Conservation (phyloP, 768 basidiomycete species). For the Chalciporus pseudorubinellus region DNA sequence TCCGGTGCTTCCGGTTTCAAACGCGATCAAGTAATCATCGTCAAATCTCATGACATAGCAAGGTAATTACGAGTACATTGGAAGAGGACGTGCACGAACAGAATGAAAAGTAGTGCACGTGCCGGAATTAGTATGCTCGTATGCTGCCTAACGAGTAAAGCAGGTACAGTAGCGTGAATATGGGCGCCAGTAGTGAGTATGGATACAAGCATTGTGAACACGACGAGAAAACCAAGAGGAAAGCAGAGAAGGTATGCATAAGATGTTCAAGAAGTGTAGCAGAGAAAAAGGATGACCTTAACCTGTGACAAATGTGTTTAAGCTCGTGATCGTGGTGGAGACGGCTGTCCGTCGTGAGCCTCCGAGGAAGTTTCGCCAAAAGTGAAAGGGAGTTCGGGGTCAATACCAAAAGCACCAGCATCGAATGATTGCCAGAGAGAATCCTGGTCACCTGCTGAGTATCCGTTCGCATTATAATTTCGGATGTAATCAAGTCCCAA, state of each 20-base stretch:
- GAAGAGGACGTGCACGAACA: constrained; percentile 7
- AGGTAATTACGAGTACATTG: constrained; percentile 3
- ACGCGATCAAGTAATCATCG: no score
- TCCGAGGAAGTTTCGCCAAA: constrained; percentile 37
- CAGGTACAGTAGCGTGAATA: constrained; percentile 25
- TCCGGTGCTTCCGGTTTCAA: no score
- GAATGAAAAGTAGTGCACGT: not conserved
- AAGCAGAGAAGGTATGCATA: constrained; percentile 13
- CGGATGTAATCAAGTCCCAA: constrained; percentile 80
- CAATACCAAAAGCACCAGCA: constrained; percentile 67
- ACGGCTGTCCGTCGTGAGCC: constrained; percentile 29
- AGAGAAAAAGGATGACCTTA: not conserved
- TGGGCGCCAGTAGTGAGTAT: constrained; percentile 24
- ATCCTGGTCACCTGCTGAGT: constrained; percentile 38
- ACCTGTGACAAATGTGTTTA: constrained; percentile 8
- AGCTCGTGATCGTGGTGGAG: constrained; percentile 22
- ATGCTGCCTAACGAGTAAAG: constrained; percentile 25
- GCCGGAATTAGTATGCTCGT: constrained; percentile 26
- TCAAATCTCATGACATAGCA: not conserved
- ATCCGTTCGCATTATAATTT: constrained; percentile 60
- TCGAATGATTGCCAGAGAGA: constrained; percentile 62
- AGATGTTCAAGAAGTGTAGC: constrained; percentile 12
- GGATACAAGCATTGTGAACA: constrained; percentile 29
- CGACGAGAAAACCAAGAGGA: constrained; percentile 3
- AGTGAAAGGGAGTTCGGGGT: constrained; percentile 76